Base-by-base conservation (phyloP, 2,329 filamentous ascomycete genomes). In the Aspergillus sp. region DNA sequence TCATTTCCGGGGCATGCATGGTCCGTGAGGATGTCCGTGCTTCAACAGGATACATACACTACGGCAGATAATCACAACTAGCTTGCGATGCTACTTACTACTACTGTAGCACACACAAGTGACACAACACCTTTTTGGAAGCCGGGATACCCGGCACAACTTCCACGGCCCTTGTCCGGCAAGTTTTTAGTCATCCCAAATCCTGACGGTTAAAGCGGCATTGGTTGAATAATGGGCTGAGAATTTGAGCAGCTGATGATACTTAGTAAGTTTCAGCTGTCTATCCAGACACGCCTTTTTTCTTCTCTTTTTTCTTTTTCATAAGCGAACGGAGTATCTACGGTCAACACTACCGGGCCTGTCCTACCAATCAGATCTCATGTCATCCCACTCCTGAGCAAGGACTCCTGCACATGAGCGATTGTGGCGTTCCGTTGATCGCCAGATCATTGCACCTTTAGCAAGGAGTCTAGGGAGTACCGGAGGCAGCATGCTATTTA, bases 1-100 rank as follows among this genome's bases (percentile, higher is more conserved):
- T 47, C 39, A 8, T 55, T 36, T 55, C 53, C 39, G 53, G 53
- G 53, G 53, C 44, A 53, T 56, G 54, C 25, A 58, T 60, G 61
- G 61, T 62, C 61, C 61, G 57, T 61, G 61, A 62, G 39, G 25
- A 47, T 58, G 61, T 61, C 57, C 32, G 61, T 63, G 63, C 60
- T 60, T 44, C 15, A 10, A 55, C 53, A 30, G 53, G n/a, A 55
- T 44, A 44, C 39, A 27, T 55, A 44, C 47, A 50, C 47, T 50
- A 32, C 25, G 25, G 25, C 47, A 50, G 25, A 50, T 50, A 32
- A 50, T 32, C 47, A 27, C 47, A n/a, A 19, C 47, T 49, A 49
- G 25, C 25, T 11, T 42, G 39, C n/a, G 11, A 36, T 36, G 32
- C 32, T 36, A 36, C 30, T 11, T 32, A 25, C 6, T 23, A 23